Percentiles rank a stretch among this genome's conserved stretches.
These are phyloP conservation scores for Globisporangium parvum DNA, from an alignment of 352 stramenopile genomes.

Conservation along the genomic window DNA sequence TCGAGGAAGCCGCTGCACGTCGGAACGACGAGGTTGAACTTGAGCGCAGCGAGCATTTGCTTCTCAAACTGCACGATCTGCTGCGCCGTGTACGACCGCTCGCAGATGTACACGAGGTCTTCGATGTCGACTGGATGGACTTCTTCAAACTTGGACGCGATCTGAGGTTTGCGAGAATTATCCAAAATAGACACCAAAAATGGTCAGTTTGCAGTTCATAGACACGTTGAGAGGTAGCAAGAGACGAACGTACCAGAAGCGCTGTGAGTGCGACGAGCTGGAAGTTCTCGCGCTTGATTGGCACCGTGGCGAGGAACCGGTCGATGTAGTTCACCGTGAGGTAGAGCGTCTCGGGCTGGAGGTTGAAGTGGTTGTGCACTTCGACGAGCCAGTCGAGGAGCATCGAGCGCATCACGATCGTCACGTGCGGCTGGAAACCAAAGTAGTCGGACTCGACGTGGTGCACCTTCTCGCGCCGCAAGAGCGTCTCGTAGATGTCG, in stretches of 20 bases:
- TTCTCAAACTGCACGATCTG: conserved; percentile 87
- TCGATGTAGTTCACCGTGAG: conserved; percentile 98
- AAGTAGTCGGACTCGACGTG: conserved; percentile 52
- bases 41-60: conserved; percentile 92
- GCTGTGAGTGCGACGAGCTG: conserved; percentile 97
- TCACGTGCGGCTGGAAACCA: conserved; percentile 40
- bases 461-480: conserved; percentile 32
- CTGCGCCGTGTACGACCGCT: conserved; percentile 91
- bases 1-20: conserved; percentile 94
- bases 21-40: conserved; percentile 96
- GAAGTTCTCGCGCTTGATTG: conserved; percentile 91
- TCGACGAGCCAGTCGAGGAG: conserved; percentile 87
- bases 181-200: not conserved
- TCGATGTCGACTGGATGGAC: conserved; percentile 97
- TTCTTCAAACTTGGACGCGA: conserved; percentile 99
- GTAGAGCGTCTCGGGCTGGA: conserved; percentile 96
- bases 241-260: conserved; percentile 70
- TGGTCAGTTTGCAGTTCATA: not conserved
- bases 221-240: not conserved
- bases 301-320: conserved; percentile 89
- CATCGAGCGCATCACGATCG: conserved; percentile 53
- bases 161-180: conserved; percentile 13
- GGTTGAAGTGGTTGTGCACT: conserved; percentile 98
- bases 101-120: conserved; percentile 98
- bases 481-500: conserved; percentile 49